These are phyloP conservation scores for Schizonepeta tenuifolia DNA, from an alignment of 257 asterid genomes.

Conservation along the genomic window DNA sequence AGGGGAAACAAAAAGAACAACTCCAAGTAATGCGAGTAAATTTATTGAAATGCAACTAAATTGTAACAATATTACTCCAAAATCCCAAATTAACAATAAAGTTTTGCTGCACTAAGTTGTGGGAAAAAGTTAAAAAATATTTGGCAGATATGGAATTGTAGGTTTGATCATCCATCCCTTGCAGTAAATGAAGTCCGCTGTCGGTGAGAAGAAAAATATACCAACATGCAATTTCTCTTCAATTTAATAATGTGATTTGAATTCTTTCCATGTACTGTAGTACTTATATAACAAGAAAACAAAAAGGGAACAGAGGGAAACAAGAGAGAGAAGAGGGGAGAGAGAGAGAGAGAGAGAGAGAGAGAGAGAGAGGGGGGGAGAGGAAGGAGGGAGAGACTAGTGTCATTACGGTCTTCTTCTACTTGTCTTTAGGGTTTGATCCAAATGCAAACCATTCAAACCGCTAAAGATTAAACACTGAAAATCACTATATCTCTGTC, in stretches of 20 bases:
- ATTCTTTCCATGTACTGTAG: not conserved
- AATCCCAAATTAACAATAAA: not conserved
- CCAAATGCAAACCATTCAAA: conserved; percentile 39
- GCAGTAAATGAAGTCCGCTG: not conserved
- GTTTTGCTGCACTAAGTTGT: not conserved
- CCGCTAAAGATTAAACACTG: conserved; percentile 31
- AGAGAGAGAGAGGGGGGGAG: not conserved
- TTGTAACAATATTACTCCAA: not conserved
- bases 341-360: conserved; percentile 13
- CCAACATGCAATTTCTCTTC: not conserved
- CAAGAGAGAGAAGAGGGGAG: not conserved
- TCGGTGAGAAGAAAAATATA: conserved; percentile 8
- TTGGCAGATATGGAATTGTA: not conserved
- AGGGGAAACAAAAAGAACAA: too few species aligned
- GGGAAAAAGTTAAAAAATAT: not conserved
- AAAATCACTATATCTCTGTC: conserved; percentile 1
- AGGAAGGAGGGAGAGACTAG: conserved; percentile 16
- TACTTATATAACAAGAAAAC: not conserved
- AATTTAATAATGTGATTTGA: conserved; percentile 3
- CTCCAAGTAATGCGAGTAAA: not conserved
- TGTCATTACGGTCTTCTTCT: conserved; percentile 30
- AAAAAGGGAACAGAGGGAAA: conserved; percentile 10
- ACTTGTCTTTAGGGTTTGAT: conserved; percentile 44
- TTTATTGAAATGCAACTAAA: not conserved
- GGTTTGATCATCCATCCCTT: not conserved